phyloP scores from a whole-genome alignment of 306 rosid species.

The Echinosophora koreensis region DNA sequence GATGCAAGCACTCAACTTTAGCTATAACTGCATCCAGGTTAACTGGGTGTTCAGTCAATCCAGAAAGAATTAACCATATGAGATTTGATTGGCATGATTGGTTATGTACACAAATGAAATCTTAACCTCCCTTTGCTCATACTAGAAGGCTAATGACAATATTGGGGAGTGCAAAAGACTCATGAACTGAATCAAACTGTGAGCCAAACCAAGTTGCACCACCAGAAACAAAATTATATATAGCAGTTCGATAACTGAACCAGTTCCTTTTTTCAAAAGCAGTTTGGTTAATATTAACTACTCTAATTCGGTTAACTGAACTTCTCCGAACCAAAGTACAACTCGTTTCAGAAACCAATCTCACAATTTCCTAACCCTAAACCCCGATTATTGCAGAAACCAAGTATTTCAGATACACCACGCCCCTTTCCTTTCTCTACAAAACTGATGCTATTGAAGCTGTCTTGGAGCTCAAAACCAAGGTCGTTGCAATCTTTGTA shows the following conservation, averaged over 20 bases:
- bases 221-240: neutral
- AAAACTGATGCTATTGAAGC: neutral
- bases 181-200: neutral
- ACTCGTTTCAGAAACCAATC: neutral
- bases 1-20: slow-evolving; percentile 34
- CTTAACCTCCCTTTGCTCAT: slow-evolving; percentile 24
- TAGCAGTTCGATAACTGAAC: neutral
- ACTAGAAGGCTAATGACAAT: slow-evolving; percentile 32
- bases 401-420: neutral
- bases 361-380: neutral
- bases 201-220: neutral
- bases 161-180: neutral
- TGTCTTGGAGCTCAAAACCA: neutral
- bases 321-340: neutral
- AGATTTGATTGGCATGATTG: slow-evolving; percentile 5
- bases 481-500: neutral
- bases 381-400: neutral
- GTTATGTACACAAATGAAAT: slow-evolving; percentile 33
- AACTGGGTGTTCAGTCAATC: slow-evolving; percentile 34
- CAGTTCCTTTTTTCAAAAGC: neutral
- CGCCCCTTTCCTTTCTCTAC: neutral
- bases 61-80: slow-evolving; percentile 26
- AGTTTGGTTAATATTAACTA: neutral
- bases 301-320: neutral
- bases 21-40: slow-evolving; percentile 38